These are phyloP conservation scores for Trametes pubescens DNA, from an alignment of 1,284 basidiomycete genomes.

Conservation along the genomic window DNA sequence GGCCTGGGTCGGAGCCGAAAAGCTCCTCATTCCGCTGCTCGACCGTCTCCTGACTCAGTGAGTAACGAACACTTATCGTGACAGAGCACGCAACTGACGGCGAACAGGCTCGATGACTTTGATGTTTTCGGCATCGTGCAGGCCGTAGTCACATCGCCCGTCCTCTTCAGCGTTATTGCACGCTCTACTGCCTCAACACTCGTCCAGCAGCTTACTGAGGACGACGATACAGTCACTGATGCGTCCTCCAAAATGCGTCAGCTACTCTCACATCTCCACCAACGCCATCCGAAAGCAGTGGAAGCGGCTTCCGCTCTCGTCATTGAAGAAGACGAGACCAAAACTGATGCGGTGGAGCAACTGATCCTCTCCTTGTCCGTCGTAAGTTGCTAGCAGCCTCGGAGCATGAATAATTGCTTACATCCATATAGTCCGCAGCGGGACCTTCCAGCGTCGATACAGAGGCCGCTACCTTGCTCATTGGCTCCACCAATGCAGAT, in stretches of 20 bases:
- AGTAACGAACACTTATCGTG: conserved; percentile 16
- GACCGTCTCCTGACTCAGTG: conserved; percentile 55
- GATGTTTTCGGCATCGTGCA: conserved; percentile 51
- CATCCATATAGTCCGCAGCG: conserved; percentile 5
- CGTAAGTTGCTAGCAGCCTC: conserved; percentile 44
- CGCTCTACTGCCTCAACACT: conserved; percentile 53
- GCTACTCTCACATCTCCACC: conserved; percentile 31
- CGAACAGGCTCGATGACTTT: conserved; percentile 51
- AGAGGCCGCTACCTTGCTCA: conserved; percentile 50
- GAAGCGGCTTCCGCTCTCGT: conserved; percentile 50
- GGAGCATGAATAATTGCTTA: background rate
- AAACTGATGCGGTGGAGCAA: conserved; percentile 54
- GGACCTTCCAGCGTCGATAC: conserved; percentile 9
- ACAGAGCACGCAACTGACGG: background rate
- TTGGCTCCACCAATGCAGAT: conserved; percentile 64
- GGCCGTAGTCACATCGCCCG: conserved; percentile 50
- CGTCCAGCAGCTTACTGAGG: conserved; percentile 44
- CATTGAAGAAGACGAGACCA: conserved; percentile 48
- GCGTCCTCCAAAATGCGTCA: conserved; percentile 9
- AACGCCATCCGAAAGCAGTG: conserved; percentile 58
- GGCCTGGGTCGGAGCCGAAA: conserved; percentile 63
- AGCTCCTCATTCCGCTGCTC: conserved; percentile 64
- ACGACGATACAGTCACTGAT: background rate
- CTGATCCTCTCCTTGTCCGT: conserved; percentile 63
- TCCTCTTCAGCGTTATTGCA: conserved; percentile 51